A percentile compares a stretch with the other conserved stretches of the same genome.
phyloP scores from a whole-genome alignment of 352 stramenopile species.

The Phytophthora melonis region DNA sequence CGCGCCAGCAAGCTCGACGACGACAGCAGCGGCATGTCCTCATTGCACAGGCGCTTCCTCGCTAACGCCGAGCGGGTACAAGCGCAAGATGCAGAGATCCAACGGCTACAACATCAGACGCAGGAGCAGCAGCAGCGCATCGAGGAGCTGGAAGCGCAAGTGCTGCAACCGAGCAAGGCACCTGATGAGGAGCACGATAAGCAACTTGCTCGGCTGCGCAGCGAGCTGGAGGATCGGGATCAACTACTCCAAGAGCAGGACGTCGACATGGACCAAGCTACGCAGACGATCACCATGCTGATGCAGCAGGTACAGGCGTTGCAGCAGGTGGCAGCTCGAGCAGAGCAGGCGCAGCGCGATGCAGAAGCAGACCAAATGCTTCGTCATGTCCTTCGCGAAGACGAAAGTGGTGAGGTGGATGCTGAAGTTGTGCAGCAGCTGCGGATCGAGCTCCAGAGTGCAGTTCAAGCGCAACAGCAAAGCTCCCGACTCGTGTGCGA shows the following conservation, averaged over 20 bases:
- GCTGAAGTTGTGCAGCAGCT: neutral
- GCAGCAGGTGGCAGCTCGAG: constrained; percentile 7
- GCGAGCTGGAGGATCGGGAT: constrained; percentile 6
- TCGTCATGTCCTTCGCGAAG: constrained; percentile 25
- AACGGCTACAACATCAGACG: constrained; percentile 17
- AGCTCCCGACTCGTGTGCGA: constrained; percentile 14
- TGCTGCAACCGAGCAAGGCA: neutral
- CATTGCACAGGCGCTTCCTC: constrained; percentile 7
- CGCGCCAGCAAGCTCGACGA: neutral
- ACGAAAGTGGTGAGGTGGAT: constrained; percentile 7
- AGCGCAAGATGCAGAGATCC: constrained; percentile 3
- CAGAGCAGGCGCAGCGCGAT: constrained; percentile 29
- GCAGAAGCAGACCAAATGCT: constrained; percentile 39
- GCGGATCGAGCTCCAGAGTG: constrained; percentile 8
- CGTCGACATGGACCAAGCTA: constrained; percentile 7
- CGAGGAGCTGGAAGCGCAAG: neutral
- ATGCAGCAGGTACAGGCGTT: constrained; percentile 14
- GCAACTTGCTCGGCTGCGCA: constrained; percentile 10
- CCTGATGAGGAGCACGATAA: constrained; percentile 1
- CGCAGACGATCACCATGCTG: constrained; percentile 12
- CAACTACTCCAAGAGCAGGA: constrained; percentile 6
- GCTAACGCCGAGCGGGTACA: neutral
- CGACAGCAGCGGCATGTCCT: constrained; percentile 7
- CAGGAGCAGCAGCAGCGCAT: constrained; percentile 11
- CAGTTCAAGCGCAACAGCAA: constrained; percentile 9